Evolutionary conservation across 208 protist species (phyloP), one percentile per base, ranked within the genome.

Genomic region (Phytomonas serpens): DNA sequence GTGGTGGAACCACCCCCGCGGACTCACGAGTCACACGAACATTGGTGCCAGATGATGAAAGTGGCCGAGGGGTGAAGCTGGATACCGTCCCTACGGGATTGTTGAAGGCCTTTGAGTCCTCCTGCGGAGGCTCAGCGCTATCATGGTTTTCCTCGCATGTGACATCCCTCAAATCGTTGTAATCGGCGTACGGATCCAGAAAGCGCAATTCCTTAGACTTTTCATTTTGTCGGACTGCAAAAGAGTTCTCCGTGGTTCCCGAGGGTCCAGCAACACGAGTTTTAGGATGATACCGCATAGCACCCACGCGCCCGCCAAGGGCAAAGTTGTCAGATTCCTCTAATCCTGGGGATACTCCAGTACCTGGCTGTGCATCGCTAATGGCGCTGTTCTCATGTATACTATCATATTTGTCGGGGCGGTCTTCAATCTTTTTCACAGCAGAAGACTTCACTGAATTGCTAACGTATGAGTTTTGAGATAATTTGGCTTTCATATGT

Each of bases 201-300:
- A 96, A 93, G 61, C 76, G 81, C 37, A 93, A 70, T 66, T 75
- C 77, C 65, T 90, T 87, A 36, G 82, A 73, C 67, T 87, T 81
- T 63, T 78, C 75, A 66, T 93, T 87, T 70, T 93, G 88, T 16
- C 90, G 88, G 51, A 80, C 83, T 10, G 90, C 90, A 38, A 96
- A 86, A 1, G 86, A 77, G 37, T 87, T 64, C 31, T 84, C 76
- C 0, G 75, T 83, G 52, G 80, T 76, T 47, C 78, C 77, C 0
- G 86, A 87, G 37, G 81, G 71, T 27, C 90, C 90, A 72, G 93
- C 90, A 37, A 83, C 84, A 77, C 78, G 66, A 30, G 75, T 84
- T 51, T 80, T 61, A 32, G 77, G 78, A 79, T 96, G 90, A 67
- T 96, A 88, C 77, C 93, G 88, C 65, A 93, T 83, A 7, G 68